Evolutionary conservation across 1,284 basidiomycete species (phyloP).

Genomic region (Marasmius oreades): DNA sequence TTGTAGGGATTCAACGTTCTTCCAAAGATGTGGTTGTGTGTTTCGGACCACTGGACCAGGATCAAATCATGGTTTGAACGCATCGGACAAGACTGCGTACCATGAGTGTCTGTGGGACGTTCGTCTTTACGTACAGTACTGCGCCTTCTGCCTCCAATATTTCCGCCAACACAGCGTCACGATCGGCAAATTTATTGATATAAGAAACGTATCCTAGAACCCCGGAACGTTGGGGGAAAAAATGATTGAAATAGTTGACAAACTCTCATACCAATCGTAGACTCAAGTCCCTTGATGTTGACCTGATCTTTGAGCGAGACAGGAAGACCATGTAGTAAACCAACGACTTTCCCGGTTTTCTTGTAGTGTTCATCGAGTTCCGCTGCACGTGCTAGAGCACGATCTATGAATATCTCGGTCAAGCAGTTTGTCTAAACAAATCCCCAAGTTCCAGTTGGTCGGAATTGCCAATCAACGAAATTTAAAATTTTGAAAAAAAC

Average conservation of each 20-base stretch:
- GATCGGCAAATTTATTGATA: slow-evolving; percentile 46
- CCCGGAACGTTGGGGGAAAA: too few relatives aligned
- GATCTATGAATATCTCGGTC: slow-evolving; percentile 65
- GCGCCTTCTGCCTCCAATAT: slow-evolving; percentile 51
- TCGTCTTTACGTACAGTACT: slow-evolving; percentile 57
- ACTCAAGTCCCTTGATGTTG: slow-evolving; percentile 53
- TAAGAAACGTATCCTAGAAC: slow-evolving; percentile 57
- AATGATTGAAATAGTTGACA: not conserved
- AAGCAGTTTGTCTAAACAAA: slow-evolving; percentile 59
- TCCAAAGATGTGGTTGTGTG: slow-evolving; percentile 53
- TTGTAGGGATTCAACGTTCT: slow-evolving; percentile 60
- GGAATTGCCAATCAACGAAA: too few relatives aligned
- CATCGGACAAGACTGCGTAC: slow-evolving; percentile 20
- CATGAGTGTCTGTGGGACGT: slow-evolving; percentile 60
- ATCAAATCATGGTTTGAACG: not conserved
- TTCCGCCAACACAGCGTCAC: slow-evolving; percentile 47
- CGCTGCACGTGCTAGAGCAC: slow-evolving; percentile 52
- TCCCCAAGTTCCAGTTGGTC: too few relatives aligned
- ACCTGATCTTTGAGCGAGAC: slow-evolving; percentile 66
- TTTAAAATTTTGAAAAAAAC: too few relatives aligned
- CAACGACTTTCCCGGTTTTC: slow-evolving; percentile 38
- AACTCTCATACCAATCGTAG: slow-evolving; percentile 42
- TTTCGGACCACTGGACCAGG: slow-evolving; percentile 45
- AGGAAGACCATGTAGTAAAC: slow-evolving; percentile 52
- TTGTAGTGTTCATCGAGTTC: slow-evolving; percentile 55